These are phyloP conservation scores for Leonotis leonurus DNA, from an alignment of 257 asterid genomes.

Conservation along the genomic window DNA sequence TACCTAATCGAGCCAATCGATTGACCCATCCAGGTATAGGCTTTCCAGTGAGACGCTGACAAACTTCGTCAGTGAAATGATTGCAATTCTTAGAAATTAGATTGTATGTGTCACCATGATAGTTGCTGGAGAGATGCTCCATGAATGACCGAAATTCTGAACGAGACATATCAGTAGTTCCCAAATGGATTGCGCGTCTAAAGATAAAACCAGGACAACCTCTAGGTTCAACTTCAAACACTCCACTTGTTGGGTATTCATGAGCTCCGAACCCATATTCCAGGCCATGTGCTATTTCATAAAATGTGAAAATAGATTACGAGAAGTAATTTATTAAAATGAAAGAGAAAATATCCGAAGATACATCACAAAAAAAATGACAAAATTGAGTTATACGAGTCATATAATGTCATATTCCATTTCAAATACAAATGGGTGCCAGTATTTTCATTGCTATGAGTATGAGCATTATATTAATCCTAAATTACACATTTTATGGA, in stretches of 20 bases:
- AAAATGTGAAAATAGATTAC: slow-evolving; percentile 4
- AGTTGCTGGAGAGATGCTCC: slow-evolving; percentile 67
- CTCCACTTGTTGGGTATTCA: slow-evolving; percentile 79
- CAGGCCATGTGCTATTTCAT: slow-evolving; percentile 61
- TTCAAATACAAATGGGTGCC: background rate
- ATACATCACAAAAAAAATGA: background rate
- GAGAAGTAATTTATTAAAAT: background rate
- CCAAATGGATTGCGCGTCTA: slow-evolving; percentile 73
- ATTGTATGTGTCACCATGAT: slow-evolving; percentile 80
- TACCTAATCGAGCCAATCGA: slow-evolving; percentile 83
- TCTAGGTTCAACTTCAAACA: slow-evolving; percentile 87
- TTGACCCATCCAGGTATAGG: slow-evolving; percentile 92
- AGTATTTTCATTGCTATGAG: background rate
- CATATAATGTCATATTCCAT: background rate
- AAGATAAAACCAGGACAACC: slow-evolving; percentile 85
- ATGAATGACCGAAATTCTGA: slow-evolving; percentile 71
- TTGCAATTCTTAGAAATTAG: slow-evolving; percentile 88
- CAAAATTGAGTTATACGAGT: background rate
- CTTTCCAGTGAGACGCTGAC: slow-evolving; percentile 64
- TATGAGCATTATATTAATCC: background rate
- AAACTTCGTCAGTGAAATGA: slow-evolving; percentile 84
- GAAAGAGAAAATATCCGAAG: background rate
- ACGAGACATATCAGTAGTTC: slow-evolving; percentile 68
- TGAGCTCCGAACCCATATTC: slow-evolving; percentile 95
- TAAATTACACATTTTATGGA: background rate